Evolutionary conservation across 192 early-diverging fungal species (phyloP), one percentile per base, ranked within the genome.

Genomic region (Entomortierella parvispora): DNA sequence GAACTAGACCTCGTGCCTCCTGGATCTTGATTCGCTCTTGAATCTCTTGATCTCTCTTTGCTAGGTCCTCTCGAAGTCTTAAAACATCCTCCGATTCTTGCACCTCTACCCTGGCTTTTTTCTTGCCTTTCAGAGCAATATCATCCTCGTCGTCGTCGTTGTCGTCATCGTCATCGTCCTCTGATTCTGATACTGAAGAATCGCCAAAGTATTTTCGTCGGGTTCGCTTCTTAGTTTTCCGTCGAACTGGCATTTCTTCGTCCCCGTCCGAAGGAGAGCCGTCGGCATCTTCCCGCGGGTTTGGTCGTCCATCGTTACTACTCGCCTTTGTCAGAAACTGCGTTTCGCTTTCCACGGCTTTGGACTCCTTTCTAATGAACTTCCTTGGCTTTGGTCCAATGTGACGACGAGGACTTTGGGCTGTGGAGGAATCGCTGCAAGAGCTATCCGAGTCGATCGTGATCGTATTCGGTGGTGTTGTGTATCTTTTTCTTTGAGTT

Each of bases 21-120:
- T 77, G 74, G 10, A 68, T 60, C 25, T 51, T 64, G 26, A 77
- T 77, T 29, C 74, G 65, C 52, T 64, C 66, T 53, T 72, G 51
- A n/a, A 64, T 58, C 44, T 80, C 59, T 4, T 20, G 20, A 25
- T 80, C 79, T 32, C 66, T 68, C 49, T 62, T 68, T 2, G 12
- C 61, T 17, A 69, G 62, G 22, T 72, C 49, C 44, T 54, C 55
- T 23, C 79, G 45, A 5, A 71, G 57, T 12, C 44, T 45, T 20
- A 64, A 9, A 0, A 80, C 69, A 2, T 71, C 63, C 20, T 65
- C 51, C 2, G 65, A 40, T 29, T 72, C 70, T 23, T 55, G 46
- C 3, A 20, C 15, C 64, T 47, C 56, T 11, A 28, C 20, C 20
- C 14, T 15, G 3, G 46, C 45, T 18, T 3, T 10, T 33, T 31